Evolutionary conservation across 1,284 basidiomycete species (phyloP).

Genomic region (Rhodotorula sp.): DNA sequence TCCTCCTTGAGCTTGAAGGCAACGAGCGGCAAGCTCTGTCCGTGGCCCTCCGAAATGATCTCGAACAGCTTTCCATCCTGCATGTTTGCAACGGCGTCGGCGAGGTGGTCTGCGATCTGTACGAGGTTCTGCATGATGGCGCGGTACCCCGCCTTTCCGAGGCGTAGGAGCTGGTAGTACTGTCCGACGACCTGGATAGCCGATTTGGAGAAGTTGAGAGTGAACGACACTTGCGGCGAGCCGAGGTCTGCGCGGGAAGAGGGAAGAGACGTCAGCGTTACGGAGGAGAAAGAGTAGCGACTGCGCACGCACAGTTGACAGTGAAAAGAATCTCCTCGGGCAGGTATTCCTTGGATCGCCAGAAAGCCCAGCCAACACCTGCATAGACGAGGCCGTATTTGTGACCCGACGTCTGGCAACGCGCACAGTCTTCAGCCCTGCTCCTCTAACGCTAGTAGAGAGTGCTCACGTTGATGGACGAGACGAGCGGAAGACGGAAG

Average conservation of each 20-base stretch:
- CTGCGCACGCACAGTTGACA: conserved; percentile 32
- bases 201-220: conserved; percentile 48
- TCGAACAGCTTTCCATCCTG: conserved; percentile 41
- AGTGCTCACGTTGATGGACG: conserved; percentile 46
- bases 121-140: conserved; percentile 47
- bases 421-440: not conserved
- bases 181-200: conserved; percentile 44
- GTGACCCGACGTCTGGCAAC: not conserved
- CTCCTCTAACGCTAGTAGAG: conserved; percentile 14
- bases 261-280: not conserved
- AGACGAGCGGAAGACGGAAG: conserved; percentile 49
- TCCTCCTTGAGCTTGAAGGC: conserved; percentile 43
- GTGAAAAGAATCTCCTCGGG: conserved; percentile 49
- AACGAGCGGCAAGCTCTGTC: conserved; percentile 45
- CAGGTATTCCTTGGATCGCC: conserved; percentile 46
- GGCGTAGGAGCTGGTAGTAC: conserved; percentile 27
- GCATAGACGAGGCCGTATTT: conserved; percentile 42
- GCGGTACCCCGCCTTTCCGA: conserved; percentile 47
- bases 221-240: conserved; percentile 42
- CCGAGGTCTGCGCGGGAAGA: conserved; percentile 12
- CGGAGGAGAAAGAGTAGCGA: not conserved
- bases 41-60: conserved; percentile 41
- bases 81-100: conserved; percentile 37
- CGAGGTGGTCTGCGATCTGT: conserved; percentile 42
- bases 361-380: conserved; percentile 48